Conservation (phyloP, 2,329 filamentous ascomycete species). For the Tolypocladium pustulatum region DNA sequence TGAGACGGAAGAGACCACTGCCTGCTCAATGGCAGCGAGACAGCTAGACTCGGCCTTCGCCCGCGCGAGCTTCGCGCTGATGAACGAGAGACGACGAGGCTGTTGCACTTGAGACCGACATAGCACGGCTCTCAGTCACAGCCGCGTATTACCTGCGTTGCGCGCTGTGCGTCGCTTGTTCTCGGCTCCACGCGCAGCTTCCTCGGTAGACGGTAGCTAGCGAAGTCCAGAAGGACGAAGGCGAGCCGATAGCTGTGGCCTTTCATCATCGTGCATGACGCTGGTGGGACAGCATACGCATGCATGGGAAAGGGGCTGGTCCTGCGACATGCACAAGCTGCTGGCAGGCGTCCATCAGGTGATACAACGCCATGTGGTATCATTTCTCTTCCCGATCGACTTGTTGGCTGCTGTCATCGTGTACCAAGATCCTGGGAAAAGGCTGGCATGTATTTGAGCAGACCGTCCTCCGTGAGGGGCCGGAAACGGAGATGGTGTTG, state of each 20-base stretch:
- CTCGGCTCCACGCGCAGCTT: neutral
- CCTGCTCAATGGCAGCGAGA: neutral
- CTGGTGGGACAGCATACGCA: neutral
- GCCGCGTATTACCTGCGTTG: neutral
- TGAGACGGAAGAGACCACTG: neutral
- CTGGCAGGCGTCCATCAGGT: neutral
- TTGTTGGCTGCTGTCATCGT: neutral
- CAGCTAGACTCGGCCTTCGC: neutral
- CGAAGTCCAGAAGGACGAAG: neutral
- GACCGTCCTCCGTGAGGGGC: conserved; percentile 1
- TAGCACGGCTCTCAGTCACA: neutral
- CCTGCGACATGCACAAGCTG: neutral
- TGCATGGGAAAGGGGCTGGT: neutral
- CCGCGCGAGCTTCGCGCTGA: neutral
- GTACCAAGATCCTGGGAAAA: neutral
- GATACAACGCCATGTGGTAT: neutral
- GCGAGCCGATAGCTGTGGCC: neutral
- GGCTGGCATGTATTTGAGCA: too few relatives aligned
- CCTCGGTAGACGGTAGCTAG: neutral
- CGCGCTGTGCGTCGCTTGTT: neutral
- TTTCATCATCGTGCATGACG: neutral
- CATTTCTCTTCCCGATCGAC: neutral
- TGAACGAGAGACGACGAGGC: neutral
- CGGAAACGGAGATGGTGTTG: conserved; percentile 4
- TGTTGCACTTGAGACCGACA: neutral